Evolutionary conservation across 106 monocot genomes (phyloP).

Genomic region (Acanthochlamys bracteata): DNA sequence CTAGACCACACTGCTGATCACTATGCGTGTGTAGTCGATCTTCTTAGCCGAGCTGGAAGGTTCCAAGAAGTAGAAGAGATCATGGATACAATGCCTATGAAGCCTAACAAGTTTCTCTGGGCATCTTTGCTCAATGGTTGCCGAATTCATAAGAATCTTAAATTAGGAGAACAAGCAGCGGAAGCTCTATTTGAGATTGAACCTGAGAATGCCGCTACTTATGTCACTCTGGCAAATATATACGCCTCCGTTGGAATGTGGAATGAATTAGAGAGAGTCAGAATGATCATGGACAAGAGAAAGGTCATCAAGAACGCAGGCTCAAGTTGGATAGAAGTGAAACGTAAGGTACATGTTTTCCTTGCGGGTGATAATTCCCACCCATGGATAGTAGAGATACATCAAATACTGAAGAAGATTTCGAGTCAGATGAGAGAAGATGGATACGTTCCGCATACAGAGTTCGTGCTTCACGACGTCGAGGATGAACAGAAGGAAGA

Average conservation of each 20-base stretch:
- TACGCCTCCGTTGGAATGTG: conserved; percentile 43
- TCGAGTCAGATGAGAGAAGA: conserved; percentile 39
- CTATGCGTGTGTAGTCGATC: conserved; percentile 67
- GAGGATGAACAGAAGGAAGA: conserved; percentile 61
- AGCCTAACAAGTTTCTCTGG: conserved; percentile 62
- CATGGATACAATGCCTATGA: conserved; percentile 39
- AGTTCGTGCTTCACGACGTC: conserved; percentile 49
- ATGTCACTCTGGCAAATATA: conserved; percentile 64
- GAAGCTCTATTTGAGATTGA: conserved; percentile 56
- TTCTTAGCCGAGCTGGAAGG: conserved; percentile 50
- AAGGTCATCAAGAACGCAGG: conserved; percentile 44
- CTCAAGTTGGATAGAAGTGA: conserved; percentile 56
- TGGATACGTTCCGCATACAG: conserved; percentile 36
- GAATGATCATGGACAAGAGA: conserved; percentile 30
- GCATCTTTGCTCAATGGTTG: conserved; percentile 60
- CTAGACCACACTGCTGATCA: conserved; percentile 42
- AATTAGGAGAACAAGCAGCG: conserved; percentile 38
- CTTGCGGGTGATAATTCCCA: conserved; percentile 42
- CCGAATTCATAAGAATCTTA: conserved; percentile 32
- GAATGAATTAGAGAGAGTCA: conserved; percentile 38
- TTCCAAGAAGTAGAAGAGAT: conserved; percentile 46
- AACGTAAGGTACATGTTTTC: conserved; percentile 33
- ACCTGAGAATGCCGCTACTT: conserved; percentile 62
- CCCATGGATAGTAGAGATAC: conserved; percentile 27
- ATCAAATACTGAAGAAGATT: conserved; percentile 26